These are phyloP conservation scores for Phytophthora sp. DNA, from an alignment of 352 stramenopile species.

Conservation along the genomic window DNA sequence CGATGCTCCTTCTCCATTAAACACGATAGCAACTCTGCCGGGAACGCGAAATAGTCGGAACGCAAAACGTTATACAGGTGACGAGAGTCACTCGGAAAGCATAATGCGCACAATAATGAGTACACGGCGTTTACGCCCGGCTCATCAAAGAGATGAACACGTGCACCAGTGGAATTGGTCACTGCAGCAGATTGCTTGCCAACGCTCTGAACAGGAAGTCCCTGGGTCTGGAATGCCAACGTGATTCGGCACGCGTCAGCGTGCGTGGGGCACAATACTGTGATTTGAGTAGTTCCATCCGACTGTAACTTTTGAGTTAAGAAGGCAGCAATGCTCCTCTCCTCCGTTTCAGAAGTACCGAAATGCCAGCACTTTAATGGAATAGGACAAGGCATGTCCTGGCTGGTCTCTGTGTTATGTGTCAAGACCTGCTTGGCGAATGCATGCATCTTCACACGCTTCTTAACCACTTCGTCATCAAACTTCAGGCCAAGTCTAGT, in stretches of 20 bases:
- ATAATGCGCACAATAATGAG: conserved; percentile 71
- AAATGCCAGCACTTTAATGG: conserved; percentile 38
- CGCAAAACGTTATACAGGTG: conserved; percentile 83
- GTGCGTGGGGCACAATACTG: conserved; percentile 47
- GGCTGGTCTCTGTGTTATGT: neutral
- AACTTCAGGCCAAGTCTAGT: conserved; percentile 4
- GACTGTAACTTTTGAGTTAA: conserved; percentile 17
- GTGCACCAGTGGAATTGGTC: conserved; percentile 14
- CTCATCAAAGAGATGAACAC: conserved; percentile 61
- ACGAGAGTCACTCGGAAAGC: conserved; percentile 68
- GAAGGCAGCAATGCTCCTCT: conserved; percentile 28
- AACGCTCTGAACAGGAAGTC: conserved; percentile 32
- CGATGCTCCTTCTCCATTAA: conserved; percentile 71
- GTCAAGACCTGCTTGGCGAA: conserved; percentile 37
- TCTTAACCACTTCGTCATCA: neutral
- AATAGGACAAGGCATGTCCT: conserved; percentile 1
- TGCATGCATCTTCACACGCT: conserved; percentile 27
- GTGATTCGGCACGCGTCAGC: conserved; percentile 47
- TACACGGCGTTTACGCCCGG: conserved; percentile 67
- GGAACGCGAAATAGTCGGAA: conserved; percentile 66
- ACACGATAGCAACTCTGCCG: conserved; percentile 56
- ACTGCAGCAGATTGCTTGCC: conserved; percentile 8
- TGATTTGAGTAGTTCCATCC: conserved; percentile 18
- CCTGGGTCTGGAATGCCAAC: conserved; percentile 41
- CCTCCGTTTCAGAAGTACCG: conserved; percentile 26